Base-by-base conservation (phyloP, 768 basidiomycete genomes). In the Cyclocybe cylindracea region DNA sequence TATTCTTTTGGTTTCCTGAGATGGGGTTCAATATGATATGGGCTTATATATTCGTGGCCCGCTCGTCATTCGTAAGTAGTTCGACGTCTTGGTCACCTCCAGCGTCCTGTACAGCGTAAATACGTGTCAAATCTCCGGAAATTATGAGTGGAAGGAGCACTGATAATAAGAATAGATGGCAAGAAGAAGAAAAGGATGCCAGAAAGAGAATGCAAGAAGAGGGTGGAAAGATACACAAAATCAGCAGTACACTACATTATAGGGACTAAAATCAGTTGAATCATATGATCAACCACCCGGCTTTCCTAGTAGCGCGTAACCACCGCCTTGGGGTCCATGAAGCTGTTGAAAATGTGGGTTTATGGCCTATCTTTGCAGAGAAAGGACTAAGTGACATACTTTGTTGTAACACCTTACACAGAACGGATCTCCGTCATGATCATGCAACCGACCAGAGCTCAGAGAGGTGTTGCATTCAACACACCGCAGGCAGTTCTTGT, bases 401-500 rank as follows among this genome's bases (percentile, higher is more conserved):
- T 89, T 91, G 53, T 77, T 76, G 58, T 93, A 89, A 63, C 90
- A 93, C 40, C 83, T 75, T 50, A 79, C 77, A 56, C 90, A 93
- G 35, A 82, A 73, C 10, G 87, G 86, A 10, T 80, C 75, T 1
- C 85, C 90, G 40, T 89, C 88, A 61, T 87, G 87, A 65, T 92
- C 90, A 24, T 87, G 79, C 49, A 93, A 66, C 16, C 83, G 78
- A 41, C 74, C 84, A 32, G 89, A 87, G 60, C 91, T 89, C n/a
- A 93, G 70, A 6, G 73, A 61, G 0, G 84, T 82, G 48, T 73
- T 78, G 60, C 90, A 93, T 57, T 85, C 85, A 7, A 78, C 76
- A 63, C 90, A 93, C n/a, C 90, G 74, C 57, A 93, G 67, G 61
- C 91, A 93, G 11, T 69, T 72, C 61, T 89, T 90, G 57, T 93